phyloP scores from a whole-genome alignment of 1,284 basidiomycete species.

The Hypsizygus ulmarius region DNA sequence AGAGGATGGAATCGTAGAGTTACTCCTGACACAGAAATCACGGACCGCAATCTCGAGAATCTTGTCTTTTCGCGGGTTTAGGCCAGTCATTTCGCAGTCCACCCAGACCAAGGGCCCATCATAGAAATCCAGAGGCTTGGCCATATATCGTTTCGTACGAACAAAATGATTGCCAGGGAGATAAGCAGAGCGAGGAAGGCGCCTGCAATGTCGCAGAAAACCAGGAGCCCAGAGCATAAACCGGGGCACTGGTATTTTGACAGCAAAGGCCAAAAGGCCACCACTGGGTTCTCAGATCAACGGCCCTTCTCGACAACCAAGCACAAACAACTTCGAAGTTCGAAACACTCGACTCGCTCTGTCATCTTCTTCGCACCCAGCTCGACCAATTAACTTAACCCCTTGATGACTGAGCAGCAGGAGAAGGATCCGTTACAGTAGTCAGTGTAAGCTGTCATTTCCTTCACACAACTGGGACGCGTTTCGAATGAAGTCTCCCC shows the following conservation, averaged over 20 bases:
- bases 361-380: too few species aligned
- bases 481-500: too few species aligned
- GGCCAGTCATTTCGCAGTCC: conserved; percentile 85
- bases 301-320: conserved; percentile 1
- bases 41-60: conserved; percentile 74
- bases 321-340: background rate
- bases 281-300: too few species aligned
- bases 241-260: background rate
- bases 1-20: background rate
- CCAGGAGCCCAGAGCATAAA: conserved; percentile 15
- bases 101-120: conserved; percentile 83
- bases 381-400: too few species aligned
- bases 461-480: too few species aligned
- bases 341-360: too few species aligned
- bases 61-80: conserved; percentile 60
- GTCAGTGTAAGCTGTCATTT: too few species aligned
- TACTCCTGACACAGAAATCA: background rate
- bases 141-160: conserved; percentile 8
- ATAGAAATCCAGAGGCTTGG: conserved; percentile 38
- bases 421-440: too few species aligned
- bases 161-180: background rate
- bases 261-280: background rate
- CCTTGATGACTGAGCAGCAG: background rate
- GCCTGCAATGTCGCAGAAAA: conserved; percentile 16
- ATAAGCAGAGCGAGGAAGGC: conserved; percentile 1